phyloP scores from a whole-genome alignment of 257 asterid species.

The Nicotiana noctiflora region DNA sequence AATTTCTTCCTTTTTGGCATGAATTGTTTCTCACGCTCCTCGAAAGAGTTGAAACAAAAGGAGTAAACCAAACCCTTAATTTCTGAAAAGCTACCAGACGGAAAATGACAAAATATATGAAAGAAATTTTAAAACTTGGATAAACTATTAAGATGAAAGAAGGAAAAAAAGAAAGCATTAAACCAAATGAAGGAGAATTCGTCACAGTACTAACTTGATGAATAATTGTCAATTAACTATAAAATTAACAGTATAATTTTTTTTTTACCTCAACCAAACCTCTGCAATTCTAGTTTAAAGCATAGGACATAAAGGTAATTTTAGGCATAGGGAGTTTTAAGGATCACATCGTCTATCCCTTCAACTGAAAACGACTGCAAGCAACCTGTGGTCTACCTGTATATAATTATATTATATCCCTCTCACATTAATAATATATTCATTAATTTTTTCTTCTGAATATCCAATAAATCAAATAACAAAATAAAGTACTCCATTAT shows the following conservation, averaged over 20 bases:
- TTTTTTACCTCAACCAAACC: neutral
- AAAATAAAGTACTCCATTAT: neutral
- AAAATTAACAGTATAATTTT: no score
- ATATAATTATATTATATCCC: constrained; percentile 17
- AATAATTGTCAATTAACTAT: no score
- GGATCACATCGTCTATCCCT: constrained; percentile 28
- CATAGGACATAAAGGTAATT: neutral
- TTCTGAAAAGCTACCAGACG: neutral
- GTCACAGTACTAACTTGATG: no score
- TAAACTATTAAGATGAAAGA: neutral
- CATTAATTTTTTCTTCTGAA: no score
- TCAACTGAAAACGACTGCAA: constrained; percentile 63
- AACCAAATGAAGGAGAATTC: no score
- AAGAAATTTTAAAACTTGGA: constrained; percentile 3
- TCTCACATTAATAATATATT: neutral
- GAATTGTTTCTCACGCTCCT: constrained; percentile 8
- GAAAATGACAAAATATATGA: constrained; percentile 15
- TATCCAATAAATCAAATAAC: neutral
- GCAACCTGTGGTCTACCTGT: constrained; percentile 69
- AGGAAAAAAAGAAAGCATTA: neutral
- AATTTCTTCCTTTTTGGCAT: neutral
- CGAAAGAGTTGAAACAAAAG: neutral
- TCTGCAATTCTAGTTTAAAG: neutral
- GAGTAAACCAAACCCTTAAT: neutral
- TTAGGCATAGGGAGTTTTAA: neutral